phyloP scores from a whole-genome alignment of 371 early-diverging fungal genomes.

The Lichtheimia ornata region DNA sequence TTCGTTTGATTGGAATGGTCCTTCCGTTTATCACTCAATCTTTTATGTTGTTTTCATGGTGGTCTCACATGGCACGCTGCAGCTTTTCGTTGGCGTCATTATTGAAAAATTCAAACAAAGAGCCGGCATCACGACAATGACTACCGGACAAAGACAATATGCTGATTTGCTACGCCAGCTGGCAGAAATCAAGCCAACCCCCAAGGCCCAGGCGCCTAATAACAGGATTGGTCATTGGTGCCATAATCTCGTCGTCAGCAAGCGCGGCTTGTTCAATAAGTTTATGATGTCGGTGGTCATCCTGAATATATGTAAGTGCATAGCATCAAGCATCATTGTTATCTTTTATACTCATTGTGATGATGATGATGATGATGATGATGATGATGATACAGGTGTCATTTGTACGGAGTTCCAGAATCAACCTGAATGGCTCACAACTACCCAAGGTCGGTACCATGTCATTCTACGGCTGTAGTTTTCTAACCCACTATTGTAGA shows the following conservation, averaged over 20 bases:
- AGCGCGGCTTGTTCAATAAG: conserved; percentile 52
- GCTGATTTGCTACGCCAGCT: conserved; percentile 56
- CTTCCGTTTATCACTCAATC: conserved; percentile 53
- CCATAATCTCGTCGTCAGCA: conserved; percentile 52
- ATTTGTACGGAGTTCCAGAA: conserved; percentile 51
- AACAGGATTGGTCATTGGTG: conserved; percentile 49
- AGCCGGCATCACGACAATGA: conserved; percentile 58
- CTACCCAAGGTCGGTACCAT: conserved; percentile 40
- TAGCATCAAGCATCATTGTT: background rate
- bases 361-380: background rate
- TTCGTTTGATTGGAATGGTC: conserved; percentile 39
- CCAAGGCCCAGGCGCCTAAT: conserved; percentile 46
- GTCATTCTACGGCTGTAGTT: background rate
- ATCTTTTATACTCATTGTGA: background rate
- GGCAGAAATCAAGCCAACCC: conserved; percentile 56
- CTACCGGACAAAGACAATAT: conserved; percentile 57
- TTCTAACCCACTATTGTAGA: conserved; percentile 25
- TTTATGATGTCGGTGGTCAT: conserved; percentile 51
- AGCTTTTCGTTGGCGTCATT: conserved; percentile 65
- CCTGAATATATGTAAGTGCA: conserved; percentile 42
- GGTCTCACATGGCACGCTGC: conserved; percentile 58
- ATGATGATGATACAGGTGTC: conserved; percentile 9
- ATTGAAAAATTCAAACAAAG: conserved; percentile 65
- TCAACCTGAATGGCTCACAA: conserved; percentile 40
- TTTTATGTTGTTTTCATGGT: conserved; percentile 62